phyloP scores from a whole-genome alignment of 1,284 basidiomycete genomes.

The Pseudozyma thailandica region DNA sequence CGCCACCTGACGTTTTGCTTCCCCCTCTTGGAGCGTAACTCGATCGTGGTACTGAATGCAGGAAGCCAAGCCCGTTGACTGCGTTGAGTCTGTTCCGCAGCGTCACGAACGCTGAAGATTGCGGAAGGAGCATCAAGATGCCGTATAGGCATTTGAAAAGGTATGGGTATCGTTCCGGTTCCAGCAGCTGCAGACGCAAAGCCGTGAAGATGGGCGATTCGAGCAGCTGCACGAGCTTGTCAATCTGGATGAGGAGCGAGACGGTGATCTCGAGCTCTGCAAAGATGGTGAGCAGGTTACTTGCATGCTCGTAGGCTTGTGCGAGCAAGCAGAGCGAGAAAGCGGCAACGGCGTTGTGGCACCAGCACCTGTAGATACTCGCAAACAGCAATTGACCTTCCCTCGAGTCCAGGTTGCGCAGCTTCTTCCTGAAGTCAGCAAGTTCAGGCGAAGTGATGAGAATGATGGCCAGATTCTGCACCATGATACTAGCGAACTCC shows the following conservation, averaged over 20 bases:
- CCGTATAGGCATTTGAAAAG: conserved; percentile 98
- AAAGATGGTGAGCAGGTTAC: conserved; percentile 96
- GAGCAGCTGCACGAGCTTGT: conserved; percentile 97
- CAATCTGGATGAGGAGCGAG: conserved; percentile 91
- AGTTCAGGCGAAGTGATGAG: conserved; percentile 96
- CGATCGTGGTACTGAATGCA: conserved; percentile 81
- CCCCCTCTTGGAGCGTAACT: conserved; percentile 14
- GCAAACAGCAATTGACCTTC: conserved; percentile 94
- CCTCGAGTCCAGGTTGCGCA: conserved; percentile 87
- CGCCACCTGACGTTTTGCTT: conserved; percentile 11
- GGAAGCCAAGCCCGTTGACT: conserved; percentile 91
- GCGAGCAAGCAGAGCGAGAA: conserved; percentile 95
- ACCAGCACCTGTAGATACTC: conserved; percentile 95
- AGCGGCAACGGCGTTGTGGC: conserved; percentile 95
- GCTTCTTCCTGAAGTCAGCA: conserved; percentile 87
- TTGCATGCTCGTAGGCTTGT: conserved; percentile 98
- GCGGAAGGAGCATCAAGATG: conserved; percentile 94
- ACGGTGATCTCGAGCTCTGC: conserved; percentile 92
- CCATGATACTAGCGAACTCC: conserved; percentile 95
- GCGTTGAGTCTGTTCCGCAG: conserved; percentile 92
- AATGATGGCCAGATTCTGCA: conserved; percentile 96
- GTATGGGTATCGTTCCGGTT: conserved; percentile 95
- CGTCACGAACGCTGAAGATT: conserved; percentile 95
- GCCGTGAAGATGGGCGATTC: conserved; percentile 99
- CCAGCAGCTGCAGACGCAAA: conserved; percentile 93